Evolutionary conservation across 2,329 filamentous ascomycete genomes (phyloP).

Genomic region (Fusarium proliferatum): DNA sequence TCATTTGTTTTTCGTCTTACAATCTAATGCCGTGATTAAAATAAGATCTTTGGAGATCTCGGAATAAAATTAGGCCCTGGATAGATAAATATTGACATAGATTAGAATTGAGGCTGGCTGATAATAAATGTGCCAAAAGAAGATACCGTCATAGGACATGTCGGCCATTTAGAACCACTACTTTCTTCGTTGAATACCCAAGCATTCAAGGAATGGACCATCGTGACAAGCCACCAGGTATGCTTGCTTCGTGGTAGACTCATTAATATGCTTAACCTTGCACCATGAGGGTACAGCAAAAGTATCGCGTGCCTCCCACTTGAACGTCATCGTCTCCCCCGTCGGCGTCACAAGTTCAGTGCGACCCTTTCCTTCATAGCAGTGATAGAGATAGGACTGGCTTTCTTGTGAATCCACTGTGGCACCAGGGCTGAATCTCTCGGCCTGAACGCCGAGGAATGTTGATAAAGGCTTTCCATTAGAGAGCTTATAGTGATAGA

Average conservation of each 20-base stretch:
- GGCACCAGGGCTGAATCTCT: conserved; percentile 55
- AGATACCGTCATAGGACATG: rapidly evolving
- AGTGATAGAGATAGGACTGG: conserved; percentile 64
- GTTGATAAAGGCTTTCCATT: conserved; percentile 52
- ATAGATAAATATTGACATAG: background rate
- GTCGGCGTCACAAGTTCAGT: conserved; percentile 52
- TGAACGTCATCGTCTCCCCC: conserved; percentile 49
- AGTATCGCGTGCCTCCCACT: conserved; percentile 61
- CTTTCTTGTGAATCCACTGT: conserved; percentile 57
- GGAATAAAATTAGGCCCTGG: background rate
- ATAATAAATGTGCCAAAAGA: background rate
- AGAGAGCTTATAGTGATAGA: conserved; percentile 51
- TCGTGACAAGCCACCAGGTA: conserved; percentile 52
- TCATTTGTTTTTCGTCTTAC: rapidly evolving
- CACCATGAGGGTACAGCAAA: conserved; percentile 66
- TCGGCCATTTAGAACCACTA: background rate
- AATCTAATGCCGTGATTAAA: background rate
- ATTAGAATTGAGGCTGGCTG: too few relatives aligned
- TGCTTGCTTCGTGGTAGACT: conserved; percentile 41
- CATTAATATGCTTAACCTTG: conserved; percentile 58
- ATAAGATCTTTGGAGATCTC: background rate
- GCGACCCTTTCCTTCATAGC: conserved; percentile 59
- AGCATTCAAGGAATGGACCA: conserved; percentile 47
- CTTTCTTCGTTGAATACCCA: conserved; percentile 17
- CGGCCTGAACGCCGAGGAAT: conserved; percentile 61